Evolutionary conservation across 345 rosid species (phyloP).

Genomic region (Geranium rotundifolium): DNA sequence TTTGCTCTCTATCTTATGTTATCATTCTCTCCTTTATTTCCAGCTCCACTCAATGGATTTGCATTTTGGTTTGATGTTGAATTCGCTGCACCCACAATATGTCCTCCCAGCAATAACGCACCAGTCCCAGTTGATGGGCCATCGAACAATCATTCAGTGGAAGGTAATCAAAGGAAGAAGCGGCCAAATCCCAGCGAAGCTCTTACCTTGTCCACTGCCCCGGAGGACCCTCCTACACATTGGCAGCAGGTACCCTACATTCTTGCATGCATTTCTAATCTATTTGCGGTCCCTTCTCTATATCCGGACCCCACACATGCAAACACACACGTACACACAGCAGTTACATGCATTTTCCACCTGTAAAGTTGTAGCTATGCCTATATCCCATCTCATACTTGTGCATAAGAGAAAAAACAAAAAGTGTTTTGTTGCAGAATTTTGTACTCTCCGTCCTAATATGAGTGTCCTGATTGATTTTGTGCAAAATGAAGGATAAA

Average conservation of each 20-base stretch:
- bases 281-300: too few species aligned
- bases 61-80: conserved; percentile 99
- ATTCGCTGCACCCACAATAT: conserved; percentile 44
- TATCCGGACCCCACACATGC: too few species aligned
- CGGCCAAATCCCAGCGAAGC: conserved; percentile 55
- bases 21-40: conserved; percentile 15
- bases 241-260: conserved; percentile 74
- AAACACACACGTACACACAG: neutral
- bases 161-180: conserved; percentile 52
- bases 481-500: too few species aligned
- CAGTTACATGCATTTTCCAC: neutral
- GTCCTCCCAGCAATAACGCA: conserved; percentile 25
- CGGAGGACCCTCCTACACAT: conserved; percentile 89
- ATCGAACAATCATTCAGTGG: conserved; percentile 26
- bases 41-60: conserved; percentile 97
- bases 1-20: conserved; percentile 2
- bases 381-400: neutral
- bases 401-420: neutral
- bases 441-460: neutral
- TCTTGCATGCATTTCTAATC: too few species aligned
- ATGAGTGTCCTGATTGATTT: too few species aligned
- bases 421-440: neutral
- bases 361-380: neutral
- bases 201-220: conserved; percentile 78
- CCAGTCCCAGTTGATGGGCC: conserved; percentile 19